These are phyloP conservation scores for Dicorynia guianensis DNA, from an alignment of 306 rosid species.

Conservation along the genomic window DNA sequence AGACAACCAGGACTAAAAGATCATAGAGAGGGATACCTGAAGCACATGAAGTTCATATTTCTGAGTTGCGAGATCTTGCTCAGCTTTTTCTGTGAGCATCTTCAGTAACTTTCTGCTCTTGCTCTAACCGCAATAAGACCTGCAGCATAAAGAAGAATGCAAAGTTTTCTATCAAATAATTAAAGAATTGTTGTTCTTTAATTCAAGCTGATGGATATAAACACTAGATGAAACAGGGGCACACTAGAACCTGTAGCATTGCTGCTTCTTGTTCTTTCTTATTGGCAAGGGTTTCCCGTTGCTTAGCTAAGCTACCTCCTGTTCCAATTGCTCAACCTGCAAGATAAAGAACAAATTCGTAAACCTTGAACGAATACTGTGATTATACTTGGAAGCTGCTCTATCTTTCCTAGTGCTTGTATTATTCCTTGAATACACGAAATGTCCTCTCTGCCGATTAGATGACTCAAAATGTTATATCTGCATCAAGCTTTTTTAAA, in stretches of 20 bases:
- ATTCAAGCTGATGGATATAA: conserved; percentile 49
- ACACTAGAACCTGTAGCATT: conserved; percentile 80
- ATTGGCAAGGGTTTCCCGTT: conserved; percentile 65
- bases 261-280: conserved; percentile 91
- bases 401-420: conserved; percentile 28
- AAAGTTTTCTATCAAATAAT: conserved; percentile 23
- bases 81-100: conserved; percentile 85
- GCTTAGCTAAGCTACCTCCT: conserved; percentile 67
- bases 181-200: conserved; percentile 40
- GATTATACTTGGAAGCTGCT: conserved; percentile 29
- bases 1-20: conserved; percentile 33
- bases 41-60: conserved; percentile 71
- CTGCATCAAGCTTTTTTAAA: neutral
- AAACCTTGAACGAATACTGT: conserved; percentile 33
- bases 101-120: conserved; percentile 87
- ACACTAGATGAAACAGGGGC: conserved; percentile 27
- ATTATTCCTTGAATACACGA: conserved; percentile 16
- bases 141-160: conserved; percentile 43
- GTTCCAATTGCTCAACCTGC: conserved; percentile 92
- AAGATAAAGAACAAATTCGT: conserved; percentile 39
- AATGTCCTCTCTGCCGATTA: conserved; percentile 12
- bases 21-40: conserved; percentile 60
- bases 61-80: conserved; percentile 80
- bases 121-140: conserved; percentile 80
- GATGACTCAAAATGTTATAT: conserved; percentile 20